Evolutionary conservation across 495 filamentous ascomycete genomes (phyloP), one percentile per base, ranked within the genome.

Genomic region (Hyaloscypha variabilis): DNA sequence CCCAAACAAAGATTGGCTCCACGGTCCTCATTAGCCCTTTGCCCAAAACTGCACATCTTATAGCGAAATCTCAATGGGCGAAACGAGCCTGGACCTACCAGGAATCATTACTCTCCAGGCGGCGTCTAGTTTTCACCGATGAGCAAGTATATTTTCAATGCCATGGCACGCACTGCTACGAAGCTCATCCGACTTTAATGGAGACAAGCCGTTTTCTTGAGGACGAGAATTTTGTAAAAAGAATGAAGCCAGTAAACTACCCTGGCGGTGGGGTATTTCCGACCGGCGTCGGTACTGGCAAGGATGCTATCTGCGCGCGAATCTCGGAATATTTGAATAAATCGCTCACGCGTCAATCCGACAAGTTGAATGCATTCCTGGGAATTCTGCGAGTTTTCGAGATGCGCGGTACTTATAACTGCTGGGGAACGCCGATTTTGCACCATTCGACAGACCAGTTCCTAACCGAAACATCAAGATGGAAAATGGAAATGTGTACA

Each of bases 61-160:
- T 77, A 51, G 6, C 30, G 13, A 53, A 62, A 0, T 75, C 73
- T 0, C 57, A 60, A 5, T 81, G 78, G 78, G 24, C 49, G 8
- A 75, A 67, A 4, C 63, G 78, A 53, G 78, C 67, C 11, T 81
- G 78, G 78, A 81, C 78, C 3, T 78, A 68, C 60, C 79, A 82
- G 65, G 77, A 81, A 67, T 72, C 62, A 0, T 17, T 78, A 8
- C 65, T 79, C 10, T 76, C 75, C 5, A 51, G 63, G 21, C 71
- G 77, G 0, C 63, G 75, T 1, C 65, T 81, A 17, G 74, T 71
- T 52, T 72, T 82, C 52, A 73, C 67, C 0, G 67, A 75, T 3
- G 49, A 71, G 5, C 75, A 79, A 58, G 55, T 74, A 52, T 78
- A 76, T 53, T 82, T 77, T 60, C 72, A 78, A 29, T 81, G 78